A percentile compares a stretch with the other conserved stretches of the same genome.
phyloP scores from a whole-genome alignment of 176 grass and related monocot species.

The Zoysia japonica region DNA sequence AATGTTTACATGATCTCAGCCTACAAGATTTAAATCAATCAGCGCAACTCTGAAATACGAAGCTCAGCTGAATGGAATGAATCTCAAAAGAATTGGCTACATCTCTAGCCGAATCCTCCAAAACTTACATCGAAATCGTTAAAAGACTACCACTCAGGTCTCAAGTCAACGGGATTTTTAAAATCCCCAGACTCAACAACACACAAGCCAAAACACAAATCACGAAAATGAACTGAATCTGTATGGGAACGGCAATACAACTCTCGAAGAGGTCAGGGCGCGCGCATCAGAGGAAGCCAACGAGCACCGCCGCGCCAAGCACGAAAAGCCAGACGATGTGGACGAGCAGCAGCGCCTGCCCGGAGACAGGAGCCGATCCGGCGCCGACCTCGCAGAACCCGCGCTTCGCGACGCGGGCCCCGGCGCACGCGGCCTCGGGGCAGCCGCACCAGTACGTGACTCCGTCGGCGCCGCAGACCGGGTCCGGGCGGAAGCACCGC shows the following conservation, averaged over 20 bases:
- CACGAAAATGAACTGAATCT: background rate
- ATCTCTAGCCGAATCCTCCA: background rate
- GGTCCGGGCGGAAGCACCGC: conserved; percentile 81
- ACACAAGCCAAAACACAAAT: background rate
- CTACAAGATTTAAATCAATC: too few relatives aligned
- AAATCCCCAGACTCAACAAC: background rate
- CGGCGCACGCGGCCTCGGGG: conserved; percentile 72
- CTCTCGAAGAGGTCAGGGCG: background rate
- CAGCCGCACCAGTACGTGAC: conserved; percentile 90
- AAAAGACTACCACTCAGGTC: too few relatives aligned
- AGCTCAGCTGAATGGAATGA: background rate
- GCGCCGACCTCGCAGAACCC: conserved; percentile 82
- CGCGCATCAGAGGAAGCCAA: conserved; percentile 70
- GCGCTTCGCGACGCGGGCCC: conserved; percentile 59
- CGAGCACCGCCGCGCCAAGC: conserved; percentile 73
- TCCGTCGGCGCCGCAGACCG: conserved; percentile 78
- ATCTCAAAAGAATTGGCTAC: background rate
- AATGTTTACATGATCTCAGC: too few relatives aligned
- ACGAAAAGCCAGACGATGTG: conserved; percentile 96
- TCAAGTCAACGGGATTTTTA: background rate
- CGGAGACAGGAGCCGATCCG: conserved; percentile 64
- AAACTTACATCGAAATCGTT: too few relatives aligned
- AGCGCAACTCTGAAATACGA: background rate
- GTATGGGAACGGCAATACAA: background rate
- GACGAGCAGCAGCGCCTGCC: conserved; percentile 81